phyloP scores from a whole-genome alignment of 1,284 basidiomycete species.

The Sanguinoderma infundibulare region DNA sequence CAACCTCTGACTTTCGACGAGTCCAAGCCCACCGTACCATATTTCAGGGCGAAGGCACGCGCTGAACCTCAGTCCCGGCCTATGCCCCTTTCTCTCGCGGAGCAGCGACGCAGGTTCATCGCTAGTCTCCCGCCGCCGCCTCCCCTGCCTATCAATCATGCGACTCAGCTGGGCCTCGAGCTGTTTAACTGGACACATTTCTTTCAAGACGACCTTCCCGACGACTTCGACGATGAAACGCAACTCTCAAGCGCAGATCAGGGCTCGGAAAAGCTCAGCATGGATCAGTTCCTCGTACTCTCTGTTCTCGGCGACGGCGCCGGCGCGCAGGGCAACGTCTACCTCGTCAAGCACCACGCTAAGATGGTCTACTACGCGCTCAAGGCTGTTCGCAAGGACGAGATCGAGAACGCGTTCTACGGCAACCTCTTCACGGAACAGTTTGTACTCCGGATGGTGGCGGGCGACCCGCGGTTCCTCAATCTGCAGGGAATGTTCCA shows the following conservation, averaged over 20 bases:
- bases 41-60: not conserved
- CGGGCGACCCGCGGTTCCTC: slow-evolving; percentile 21
- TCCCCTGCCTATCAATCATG: not conserved
- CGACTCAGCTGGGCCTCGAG: not conserved
- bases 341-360: slow-evolving; percentile 25
- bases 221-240: not conserved
- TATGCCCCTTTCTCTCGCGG: not conserved
- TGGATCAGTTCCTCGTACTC: slow-evolving; percentile 24
- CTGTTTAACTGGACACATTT: not conserved
- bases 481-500: slow-evolving; percentile 29
- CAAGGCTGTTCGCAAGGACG: slow-evolving; percentile 30
- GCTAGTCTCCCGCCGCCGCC: not conserved
- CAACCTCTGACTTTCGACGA: not conserved
- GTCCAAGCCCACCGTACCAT: not conserved
- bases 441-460: slow-evolving; percentile 11
- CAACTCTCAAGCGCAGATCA: not conserved
- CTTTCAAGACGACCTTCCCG: not conserved
- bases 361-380: slow-evolving; percentile 25
- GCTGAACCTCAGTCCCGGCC: not conserved
- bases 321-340: slow-evolving; percentile 31
- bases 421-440: slow-evolving; percentile 21
- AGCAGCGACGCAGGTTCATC: not conserved
- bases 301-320: slow-evolving; percentile 29
- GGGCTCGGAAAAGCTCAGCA: slow-evolving; percentile 6
- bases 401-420: slow-evolving; percentile 4